Base-by-base conservation (phyloP, 805 yeast species). In the Metschnikowia kunwiensis region DNA sequence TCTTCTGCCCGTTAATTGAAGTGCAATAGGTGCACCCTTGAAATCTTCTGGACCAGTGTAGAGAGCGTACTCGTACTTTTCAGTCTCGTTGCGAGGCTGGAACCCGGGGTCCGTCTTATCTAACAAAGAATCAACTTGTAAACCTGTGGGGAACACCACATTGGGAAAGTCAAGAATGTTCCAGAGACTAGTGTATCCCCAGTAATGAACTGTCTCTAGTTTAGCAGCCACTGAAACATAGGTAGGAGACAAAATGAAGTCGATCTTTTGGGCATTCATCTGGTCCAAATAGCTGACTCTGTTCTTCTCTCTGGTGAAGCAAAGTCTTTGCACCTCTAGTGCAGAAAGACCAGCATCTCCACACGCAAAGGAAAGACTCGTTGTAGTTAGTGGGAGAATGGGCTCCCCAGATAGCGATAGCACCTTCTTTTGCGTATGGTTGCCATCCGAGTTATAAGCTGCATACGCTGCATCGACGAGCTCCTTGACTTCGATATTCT, bases 181-280 rank as follows among this genome's bases (percentile, higher is more conserved):
- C 51, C 51, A 47, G 23, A 47, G 37, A 28, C 36, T 40, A 15
- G 51, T 45, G 41, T 47, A 47, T n/a, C 51, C 51, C 51, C 51
- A 47, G 44, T 47, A 47, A 11, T 31, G 30, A 15, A 38, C 33
- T 13, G 44, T 32, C 21, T 47, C 51, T 7, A 50, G 50, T 24
- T 47, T 47, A 3, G 46, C 21, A 2, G 51, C 51, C n/a, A 43
- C 50, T 3, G 46, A 40, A 5, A 47, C 47, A 27, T 45, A 47
- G 2, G 49, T 46, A n/a, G 51, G 51, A 5, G 50, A 43, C 10
- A 47, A 38, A 13, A 47, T 34, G 29, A 43, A 47, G 35, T 45
- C 48, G 23, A 47, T 45, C 1, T 26, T 32, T 22, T 30, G 20
- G 20, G 26, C 33, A 26, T 45, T 45, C 44, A 47, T 32, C 22